Percentiles rank a stretch among this genome's conserved stretches.
Evolutionary conservation across 257 asterid species (phyloP).

Genomic region (Penstemon eatonii): DNA sequence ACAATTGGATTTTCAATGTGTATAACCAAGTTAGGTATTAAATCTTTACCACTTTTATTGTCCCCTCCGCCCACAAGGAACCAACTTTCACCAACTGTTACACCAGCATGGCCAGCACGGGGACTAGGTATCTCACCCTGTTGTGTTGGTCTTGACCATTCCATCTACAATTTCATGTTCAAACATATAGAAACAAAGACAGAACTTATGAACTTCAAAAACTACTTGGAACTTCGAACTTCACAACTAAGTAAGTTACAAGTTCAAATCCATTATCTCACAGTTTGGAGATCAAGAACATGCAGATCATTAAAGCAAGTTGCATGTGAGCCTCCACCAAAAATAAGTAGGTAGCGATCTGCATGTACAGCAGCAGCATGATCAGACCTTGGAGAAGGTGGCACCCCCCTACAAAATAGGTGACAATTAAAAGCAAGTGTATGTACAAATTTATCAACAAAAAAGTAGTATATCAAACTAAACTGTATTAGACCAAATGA

Average conservation of each 20-base stretch:
- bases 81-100: constrained; percentile 95
- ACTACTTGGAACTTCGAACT: constrained; percentile 14
- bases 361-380: constrained; percentile 99
- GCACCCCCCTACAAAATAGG: constrained; percentile 65
- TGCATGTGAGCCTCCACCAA: constrained; percentile 98
- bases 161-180: constrained; percentile 65
- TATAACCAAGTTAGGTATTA: constrained; percentile 24
- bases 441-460: constrained; percentile 18
- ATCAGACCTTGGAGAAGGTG: constrained; percentile 98
- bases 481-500: constrained; percentile 1
- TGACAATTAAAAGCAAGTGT: constrained; percentile 28
- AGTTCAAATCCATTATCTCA: constrained; percentile 42
- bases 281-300: constrained; percentile 94
- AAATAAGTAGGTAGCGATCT: constrained; percentile 90
- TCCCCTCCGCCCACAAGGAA: constrained; percentile 96
- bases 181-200: constrained; percentile 15
- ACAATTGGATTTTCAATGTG: constrained; percentile 12
- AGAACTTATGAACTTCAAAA: background rate
- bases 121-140: constrained; percentile 95
- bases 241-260: constrained; percentile 19
- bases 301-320: constrained; percentile 97
- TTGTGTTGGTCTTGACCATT: constrained; percentile 95
- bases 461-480: constrained; percentile 14
- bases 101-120: constrained; percentile 98
- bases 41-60: constrained; percentile 77